phyloP scores from a whole-genome alignment of 805 yeast genomes.

The Candida quercuum region DNA sequence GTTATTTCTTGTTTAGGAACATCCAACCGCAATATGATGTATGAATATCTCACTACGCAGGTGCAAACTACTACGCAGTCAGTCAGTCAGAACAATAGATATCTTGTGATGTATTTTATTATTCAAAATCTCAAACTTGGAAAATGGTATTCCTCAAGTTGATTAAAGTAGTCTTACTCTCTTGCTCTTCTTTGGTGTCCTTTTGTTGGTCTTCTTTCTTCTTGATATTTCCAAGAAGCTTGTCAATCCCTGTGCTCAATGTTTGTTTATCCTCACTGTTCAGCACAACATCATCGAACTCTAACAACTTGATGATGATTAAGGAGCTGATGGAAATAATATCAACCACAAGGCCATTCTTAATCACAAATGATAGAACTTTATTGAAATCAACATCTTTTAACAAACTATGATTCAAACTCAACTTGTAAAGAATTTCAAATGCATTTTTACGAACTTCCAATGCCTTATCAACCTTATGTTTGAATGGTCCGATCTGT shows the following conservation, averaged over 20 bases:
- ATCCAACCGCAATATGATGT: too few relatives aligned
- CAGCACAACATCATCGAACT: slow-evolving; percentile 22
- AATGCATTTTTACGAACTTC: slow-evolving; percentile 68
- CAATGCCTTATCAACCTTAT: slow-evolving; percentile 72
- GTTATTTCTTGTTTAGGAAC: too few relatives aligned
- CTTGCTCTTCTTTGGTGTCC: slow-evolving; percentile 25
- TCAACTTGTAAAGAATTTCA: slow-evolving; percentile 58
- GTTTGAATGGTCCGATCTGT: slow-evolving; percentile 85
- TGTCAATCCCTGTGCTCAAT: slow-evolving; percentile 23
- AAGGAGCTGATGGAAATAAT: slow-evolving; percentile 22
- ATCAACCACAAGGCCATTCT: slow-evolving; percentile 34
- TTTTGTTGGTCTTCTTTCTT: slow-evolving; percentile 24
- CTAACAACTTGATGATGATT: slow-evolving; percentile 21
- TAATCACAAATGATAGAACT: slow-evolving; percentile 30
- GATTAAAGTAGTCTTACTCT: slow-evolving; percentile 20
- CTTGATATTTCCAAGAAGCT: slow-evolving; percentile 20
- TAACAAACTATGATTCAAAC: slow-evolving; percentile 18
- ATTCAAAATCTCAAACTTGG: slow-evolving; percentile 1
- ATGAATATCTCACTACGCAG: too few relatives aligned
- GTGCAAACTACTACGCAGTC: too few relatives aligned
- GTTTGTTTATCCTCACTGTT: slow-evolving; percentile 12
- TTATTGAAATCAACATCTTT: slow-evolving; percentile 27
- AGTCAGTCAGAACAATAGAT: not conserved
- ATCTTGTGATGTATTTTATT: not conserved
- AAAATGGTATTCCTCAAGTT: slow-evolving; percentile 18